phyloP scores from a whole-genome alignment of 2,329 filamentous ascomycete species.

The Ampelomyces quisqualis region DNA sequence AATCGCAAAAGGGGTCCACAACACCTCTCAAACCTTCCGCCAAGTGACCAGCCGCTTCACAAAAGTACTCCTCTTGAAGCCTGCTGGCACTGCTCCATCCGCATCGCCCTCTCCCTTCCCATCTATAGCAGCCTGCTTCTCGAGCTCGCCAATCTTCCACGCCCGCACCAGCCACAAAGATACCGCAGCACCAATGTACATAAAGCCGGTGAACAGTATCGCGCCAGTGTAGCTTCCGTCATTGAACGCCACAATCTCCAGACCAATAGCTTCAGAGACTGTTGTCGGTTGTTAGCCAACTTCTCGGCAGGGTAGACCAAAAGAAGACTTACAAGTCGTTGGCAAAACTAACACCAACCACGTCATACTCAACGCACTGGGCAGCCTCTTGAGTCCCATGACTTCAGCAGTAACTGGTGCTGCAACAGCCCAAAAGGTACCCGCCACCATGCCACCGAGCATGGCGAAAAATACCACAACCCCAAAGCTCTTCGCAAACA shows the following conservation, averaged over 20 bases:
- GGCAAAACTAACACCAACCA: constrained; percentile 73
- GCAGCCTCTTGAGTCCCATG: constrained; percentile 67
- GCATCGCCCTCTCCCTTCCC: constrained; percentile 23
- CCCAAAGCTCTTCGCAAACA: constrained; percentile 65
- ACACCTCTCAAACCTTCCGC: constrained; percentile 26
- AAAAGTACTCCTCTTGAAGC: constrained; percentile 27
- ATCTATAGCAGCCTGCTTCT: constrained; percentile 42
- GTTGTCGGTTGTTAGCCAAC: constrained; percentile 4
- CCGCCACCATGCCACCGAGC: constrained; percentile 65
- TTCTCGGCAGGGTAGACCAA: not conserved
- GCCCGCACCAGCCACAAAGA: constrained; percentile 57
- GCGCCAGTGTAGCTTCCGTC: constrained; percentile 57
- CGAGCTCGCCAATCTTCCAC: constrained; percentile 61
- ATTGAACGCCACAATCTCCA: constrained; percentile 54
- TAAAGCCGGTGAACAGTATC: constrained; percentile 62
- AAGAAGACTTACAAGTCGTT: constrained; percentile 57
- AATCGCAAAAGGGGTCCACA: constrained; percentile 11
- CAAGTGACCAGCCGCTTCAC: constrained; percentile 35
- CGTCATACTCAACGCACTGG: constrained; percentile 67
- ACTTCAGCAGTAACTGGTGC: constrained; percentile 72
- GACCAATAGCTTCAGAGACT: constrained; percentile 57
- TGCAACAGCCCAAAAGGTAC: constrained; percentile 66
- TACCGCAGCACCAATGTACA: constrained; percentile 60
- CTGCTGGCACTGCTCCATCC: constrained; percentile 2
- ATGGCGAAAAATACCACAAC: constrained; percentile 71